Evolutionary conservation across 1,284 basidiomycete genomes (phyloP), one percentile per base, ranked within the genome.

Genomic region (Papiliotrema laurentii): DNA sequence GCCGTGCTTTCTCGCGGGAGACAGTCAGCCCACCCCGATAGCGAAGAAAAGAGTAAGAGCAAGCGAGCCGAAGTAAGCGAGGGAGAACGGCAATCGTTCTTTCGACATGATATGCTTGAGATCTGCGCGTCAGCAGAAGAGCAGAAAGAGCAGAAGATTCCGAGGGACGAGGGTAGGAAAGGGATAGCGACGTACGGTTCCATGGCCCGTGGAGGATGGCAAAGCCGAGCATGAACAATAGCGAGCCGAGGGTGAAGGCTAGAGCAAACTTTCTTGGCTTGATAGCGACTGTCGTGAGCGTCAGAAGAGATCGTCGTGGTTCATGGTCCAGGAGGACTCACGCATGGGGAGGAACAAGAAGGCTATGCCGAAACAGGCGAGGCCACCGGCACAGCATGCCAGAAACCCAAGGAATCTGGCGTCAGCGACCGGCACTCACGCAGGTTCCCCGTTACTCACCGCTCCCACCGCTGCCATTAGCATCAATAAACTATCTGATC

Each of bases 291-390:
- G 42, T 27, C 25, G 11, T 19, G 3, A 47, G 31, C 3, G 39
- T 42, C 18, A 42, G 19, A 18, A 39, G 19, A 22, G 21, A 31
- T 33, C 18, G 10, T n/a, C n/a, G n/a, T n/a, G n/a, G n/a, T 13
- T 19, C 5, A 34, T 16, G 22, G 13, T 26, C 25, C 18, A 24
- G 61, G n/a, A n/a, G n/a, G n/a, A n/a, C 67, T 56, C 47, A 73
- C 72, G 78, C 46, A 92, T 72, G 4, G 93, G 91, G 21, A 96
- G 77, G 14, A 89, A 92, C 53, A 97, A 70, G 77, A 98, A 98
- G 14, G 91, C 84, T 45, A 98, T 86, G 55, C 90, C 84, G 79
- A 99, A 98, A 76, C 94, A 98, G 1, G 93, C 87, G 34, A 83
- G 84, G 5, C 92, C 92, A 10, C 94, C 94, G 18, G 88, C 75